These are phyloP conservation scores for Aspergillus vadensis DNA, from an alignment of 2,329 filamentous ascomycete genomes.

Conservation along the genomic window DNA sequence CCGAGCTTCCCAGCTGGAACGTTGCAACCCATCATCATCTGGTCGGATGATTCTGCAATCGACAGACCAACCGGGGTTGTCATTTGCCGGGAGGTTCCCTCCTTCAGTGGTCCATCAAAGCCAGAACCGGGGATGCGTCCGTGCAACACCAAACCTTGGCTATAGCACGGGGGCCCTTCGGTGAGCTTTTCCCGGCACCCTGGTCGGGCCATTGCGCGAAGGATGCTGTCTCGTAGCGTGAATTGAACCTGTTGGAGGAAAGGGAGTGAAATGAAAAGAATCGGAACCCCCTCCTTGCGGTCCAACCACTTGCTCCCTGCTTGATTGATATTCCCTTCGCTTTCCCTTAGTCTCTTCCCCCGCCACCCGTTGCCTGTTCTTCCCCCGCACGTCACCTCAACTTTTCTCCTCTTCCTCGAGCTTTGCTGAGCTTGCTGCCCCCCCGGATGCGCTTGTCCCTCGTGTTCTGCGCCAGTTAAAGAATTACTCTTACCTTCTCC, in stretches of 20 bases:
- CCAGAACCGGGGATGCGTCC: constrained; percentile 13
- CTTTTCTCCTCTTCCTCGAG: neutral
- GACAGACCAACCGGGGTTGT: constrained; percentile 12
- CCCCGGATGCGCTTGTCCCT: too few relatives aligned
- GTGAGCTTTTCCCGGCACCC: constrained; percentile 1
- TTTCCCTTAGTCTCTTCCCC: neutral
- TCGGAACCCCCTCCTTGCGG: neutral
- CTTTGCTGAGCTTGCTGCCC: neutral
- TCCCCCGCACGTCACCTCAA: constrained; percentile 6
- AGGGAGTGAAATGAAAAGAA: neutral
- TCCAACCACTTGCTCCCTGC: neutral
- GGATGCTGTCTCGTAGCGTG: neutral
- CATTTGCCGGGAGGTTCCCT: constrained; percentile 10
- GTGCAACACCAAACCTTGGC: constrained; percentile 11
- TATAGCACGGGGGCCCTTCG: neutral
- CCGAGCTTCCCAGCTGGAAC: constrained; percentile 1
- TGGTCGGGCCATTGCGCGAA: neutral
- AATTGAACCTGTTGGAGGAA: neutral
- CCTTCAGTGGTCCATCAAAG: neutral
- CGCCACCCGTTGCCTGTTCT: constrained; percentile 1
- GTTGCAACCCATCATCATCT: constrained; percentile 13
- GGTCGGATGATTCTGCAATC: constrained; percentile 19
- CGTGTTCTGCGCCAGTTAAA: neutral
- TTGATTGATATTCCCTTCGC: neutral
- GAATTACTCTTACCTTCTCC: neutral